Evolutionary conservation across 192 early-diverging fungal species (phyloP).

Genomic region (Dispira parvispora): DNA sequence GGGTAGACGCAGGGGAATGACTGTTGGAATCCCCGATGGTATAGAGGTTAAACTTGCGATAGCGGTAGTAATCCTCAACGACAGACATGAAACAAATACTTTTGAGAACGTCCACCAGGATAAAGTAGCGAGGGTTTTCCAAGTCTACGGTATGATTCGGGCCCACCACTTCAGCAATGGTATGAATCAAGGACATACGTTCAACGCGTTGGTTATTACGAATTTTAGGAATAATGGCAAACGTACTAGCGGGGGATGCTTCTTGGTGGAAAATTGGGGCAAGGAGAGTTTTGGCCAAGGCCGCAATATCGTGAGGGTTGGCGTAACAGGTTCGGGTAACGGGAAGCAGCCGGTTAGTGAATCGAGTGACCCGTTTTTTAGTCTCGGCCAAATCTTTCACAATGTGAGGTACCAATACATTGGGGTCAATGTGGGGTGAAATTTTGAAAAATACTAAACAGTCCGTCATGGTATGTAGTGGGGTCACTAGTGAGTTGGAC

Average conservation of each 20-base stretch:
- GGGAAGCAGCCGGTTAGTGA: slow-evolving; percentile 32
- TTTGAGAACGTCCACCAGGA: slow-evolving; percentile 44
- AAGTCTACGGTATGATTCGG: slow-evolving; percentile 34
- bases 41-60: slow-evolving; percentile 40
- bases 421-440: neutral
- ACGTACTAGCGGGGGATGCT: slow-evolving; percentile 25
- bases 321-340: slow-evolving; percentile 31
- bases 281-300: slow-evolving; percentile 22
- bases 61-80: slow-evolving; percentile 31
- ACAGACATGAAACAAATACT: slow-evolving; percentile 40
- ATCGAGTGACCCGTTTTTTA: slow-evolving; percentile 17
- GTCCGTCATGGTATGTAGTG: neutral
- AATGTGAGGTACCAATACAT: neutral
- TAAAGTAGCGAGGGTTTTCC: slow-evolving; percentile 27
- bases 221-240: slow-evolving; percentile 35
- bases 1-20: too few species aligned
- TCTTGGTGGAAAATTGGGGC: slow-evolving; percentile 25
- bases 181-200: slow-evolving; percentile 27
- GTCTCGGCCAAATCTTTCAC: slow-evolving; percentile 1
- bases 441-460: slow-evolving; percentile 7
- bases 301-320: slow-evolving; percentile 29
- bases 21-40: slow-evolving; percentile 15
- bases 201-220: slow-evolving; percentile 37
- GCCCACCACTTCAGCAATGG: slow-evolving; percentile 30
- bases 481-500: neutral